phyloP scores from a whole-genome alignment of 495 filamentous ascomycete genomes.

The Penicillium salamii region DNA sequence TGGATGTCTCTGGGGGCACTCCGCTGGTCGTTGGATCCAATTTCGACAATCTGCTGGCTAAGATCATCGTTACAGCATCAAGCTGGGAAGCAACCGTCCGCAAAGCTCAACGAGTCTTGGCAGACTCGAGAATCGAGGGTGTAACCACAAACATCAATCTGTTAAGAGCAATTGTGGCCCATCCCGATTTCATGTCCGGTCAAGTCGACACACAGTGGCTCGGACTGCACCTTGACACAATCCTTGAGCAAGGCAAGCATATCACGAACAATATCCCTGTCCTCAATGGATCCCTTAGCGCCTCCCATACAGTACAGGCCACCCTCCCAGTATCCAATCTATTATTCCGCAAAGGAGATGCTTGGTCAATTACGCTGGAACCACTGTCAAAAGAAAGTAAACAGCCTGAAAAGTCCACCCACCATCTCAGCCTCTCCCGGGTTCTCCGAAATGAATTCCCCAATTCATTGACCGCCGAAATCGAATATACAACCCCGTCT shows the following conservation, averaged over 20 bases:
- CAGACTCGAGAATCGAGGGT: constrained; percentile 51
- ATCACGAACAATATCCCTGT: constrained; percentile 17
- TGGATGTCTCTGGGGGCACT: constrained; percentile 29
- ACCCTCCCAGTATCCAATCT: constrained; percentile 32
- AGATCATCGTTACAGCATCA: constrained; percentile 57
- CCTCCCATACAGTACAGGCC: constrained; percentile 6
- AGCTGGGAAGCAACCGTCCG: constrained; percentile 48
- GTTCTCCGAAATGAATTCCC: constrained; percentile 60
- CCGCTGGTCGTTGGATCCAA: constrained; percentile 48
- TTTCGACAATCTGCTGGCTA: constrained; percentile 60
- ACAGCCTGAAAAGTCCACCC: constrained; percentile 14
- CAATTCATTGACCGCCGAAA: constrained; percentile 48
- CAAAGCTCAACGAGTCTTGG: constrained; percentile 53
- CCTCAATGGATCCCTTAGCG: background rate
- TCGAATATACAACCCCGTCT: constrained; percentile 51
- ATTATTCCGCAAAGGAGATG: constrained; percentile 54
- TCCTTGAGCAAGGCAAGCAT: constrained; percentile 31
- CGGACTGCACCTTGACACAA: constrained; percentile 40
- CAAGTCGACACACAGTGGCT: constrained; percentile 58
- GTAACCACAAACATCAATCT: constrained; percentile 56
- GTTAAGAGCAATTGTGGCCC: constrained; percentile 50
- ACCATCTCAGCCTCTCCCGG: constrained; percentile 52
- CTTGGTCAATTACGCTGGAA: constrained; percentile 51
- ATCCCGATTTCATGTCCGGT: constrained; percentile 43
- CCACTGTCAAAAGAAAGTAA: constrained; percentile 18